Evolutionary conservation across 2,329 filamentous ascomycete genomes (phyloP).

Genomic region (Monosporascus sp.): DNA sequence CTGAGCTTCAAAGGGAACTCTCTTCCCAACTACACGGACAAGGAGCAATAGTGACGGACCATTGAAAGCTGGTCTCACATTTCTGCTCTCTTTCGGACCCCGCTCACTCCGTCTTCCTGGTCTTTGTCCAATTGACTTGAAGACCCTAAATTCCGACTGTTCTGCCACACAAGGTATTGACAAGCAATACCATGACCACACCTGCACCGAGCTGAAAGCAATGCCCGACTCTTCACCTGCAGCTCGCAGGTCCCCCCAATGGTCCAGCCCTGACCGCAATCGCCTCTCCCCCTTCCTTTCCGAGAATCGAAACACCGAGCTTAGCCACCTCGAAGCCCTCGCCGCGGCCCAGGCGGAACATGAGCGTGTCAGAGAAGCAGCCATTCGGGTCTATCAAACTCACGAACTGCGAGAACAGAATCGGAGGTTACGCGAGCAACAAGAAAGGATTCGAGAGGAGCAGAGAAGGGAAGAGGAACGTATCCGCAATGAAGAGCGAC

Average conservation of each 20-base stretch:
- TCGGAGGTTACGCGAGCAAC: conserved; percentile 23
- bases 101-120: too few species aligned
- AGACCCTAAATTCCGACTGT: too few species aligned
- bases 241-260: conserved; percentile 29
- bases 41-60: too few species aligned
- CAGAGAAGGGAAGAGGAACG: conserved; percentile 44
- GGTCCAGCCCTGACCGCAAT: conserved; percentile 36
- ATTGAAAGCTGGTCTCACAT: too few species aligned
- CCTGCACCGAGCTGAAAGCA: conserved; percentile 6
- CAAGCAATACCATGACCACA: too few species aligned
- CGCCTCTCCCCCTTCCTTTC: conserved; percentile 58
- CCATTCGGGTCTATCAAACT: conserved; percentile 43
- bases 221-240: conserved; percentile 42
- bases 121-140: too few species aligned
- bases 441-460: conserved; percentile 36
- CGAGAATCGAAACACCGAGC: conserved; percentile 57
- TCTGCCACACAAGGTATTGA: too few species aligned
- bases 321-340: conserved; percentile 60
- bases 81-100: too few species aligned
- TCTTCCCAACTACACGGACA: too few species aligned
- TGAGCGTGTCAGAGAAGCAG: conserved; percentile 53
- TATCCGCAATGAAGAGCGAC: conserved; percentile 36
- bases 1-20: too few species aligned
- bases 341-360: conserved; percentile 62
- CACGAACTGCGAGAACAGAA: conserved; percentile 41